Evolutionary conservation across 176 grass and related monocot genomes (phyloP), one percentile per base, ranked within the genome.

Genomic region (Oryza nivara): DNA sequence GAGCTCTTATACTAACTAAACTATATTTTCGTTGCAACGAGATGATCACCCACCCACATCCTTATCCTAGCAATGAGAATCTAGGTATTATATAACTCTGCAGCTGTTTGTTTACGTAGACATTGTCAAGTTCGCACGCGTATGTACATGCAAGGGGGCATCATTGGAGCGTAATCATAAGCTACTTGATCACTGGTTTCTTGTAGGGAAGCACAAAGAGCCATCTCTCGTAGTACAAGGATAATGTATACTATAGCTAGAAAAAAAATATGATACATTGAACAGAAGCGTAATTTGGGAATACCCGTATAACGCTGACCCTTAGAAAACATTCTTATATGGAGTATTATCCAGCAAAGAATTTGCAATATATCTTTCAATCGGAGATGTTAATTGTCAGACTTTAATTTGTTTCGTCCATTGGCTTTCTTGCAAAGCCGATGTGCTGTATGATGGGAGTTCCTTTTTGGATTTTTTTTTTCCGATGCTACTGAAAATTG

Each of bases 1-100:
- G 48, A 69, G 26, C 79, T 69, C 14, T 49, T 10, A 40, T 7
- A 1, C 30, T 60, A 68, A 44, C 36, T 82, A 90, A 86, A 86
- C 10, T 69, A 86, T 46, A 13, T 4, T 48, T 45, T 9, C 36
- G 17, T 68, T 73, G 14, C 58, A 47, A 30, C 35, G 46, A 63
- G 79, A 67, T 73, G 73, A 87, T 85, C 64, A 84, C 77, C 84
- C 64, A 78, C 35, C 82, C 82, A 73, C 82, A 82, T 78, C 78
- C 86, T 86, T 88, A 89, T 83, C 90, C 83, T 76, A 86, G 69
- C 46, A 63, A 41, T 56, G 66, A 83, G 75, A 89, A 85, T 92
- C 79, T 86, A 64, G 28, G 74, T 83, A 71, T 70, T 88, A 66
- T 72, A 82, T 67, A 58, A n/a, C 10, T 80, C 10, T 44, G 6